Base-by-base conservation (phyloP, 148 eudicot genomes). In the Simmondsia chinensis region DNA sequence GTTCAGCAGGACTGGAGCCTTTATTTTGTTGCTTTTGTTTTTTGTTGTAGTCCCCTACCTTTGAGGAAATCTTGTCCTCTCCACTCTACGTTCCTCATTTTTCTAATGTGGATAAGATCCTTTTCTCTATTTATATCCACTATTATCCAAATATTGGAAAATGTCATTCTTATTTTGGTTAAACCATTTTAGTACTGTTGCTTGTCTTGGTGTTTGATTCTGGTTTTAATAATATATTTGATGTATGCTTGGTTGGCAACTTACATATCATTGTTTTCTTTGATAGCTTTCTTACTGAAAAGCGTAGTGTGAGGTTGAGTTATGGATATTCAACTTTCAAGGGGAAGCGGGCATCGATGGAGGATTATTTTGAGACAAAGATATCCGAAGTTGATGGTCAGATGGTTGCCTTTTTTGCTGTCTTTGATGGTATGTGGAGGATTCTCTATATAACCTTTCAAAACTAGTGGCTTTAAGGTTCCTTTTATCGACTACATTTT, bases 241-340 rank as follows among this genome's bases (percentile, higher is more conserved):
- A 4, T 7, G 11, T 43, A 10, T 26, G 38, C 10, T 20, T 42
- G 15, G 47, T 23, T 15, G 36, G 14, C 9, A 17, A 18, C 44
- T 59, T 7, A 59, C 34, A 19, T 20, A 33, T 2, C 5, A 1
- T 48, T 60, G 30, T 12, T 31, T 34, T 50, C 48, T 21, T 54
- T 43, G 22, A 52, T 64, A 76, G 83, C 60, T 76, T 73, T 55
- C 69, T 81, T 42, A 37, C 64, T 25, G 79, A 81, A 33, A 59
- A 52, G 29, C 20, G 13, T 29, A 70, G 72, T 42, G 52, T 64
- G 39, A 65, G 45, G 43, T 74, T 85, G 60, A 85, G 85, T 68
- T 85, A 77, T 74, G 95, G 95, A 39, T 85, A 85, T 73, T 70
- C 80, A 11, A 77, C 75, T 65, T 85, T 77, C 70, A 72, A 70